phyloP scores from a whole-genome alignment of 2,329 filamentous ascomycete species.

The Microascus cirrosus region DNA sequence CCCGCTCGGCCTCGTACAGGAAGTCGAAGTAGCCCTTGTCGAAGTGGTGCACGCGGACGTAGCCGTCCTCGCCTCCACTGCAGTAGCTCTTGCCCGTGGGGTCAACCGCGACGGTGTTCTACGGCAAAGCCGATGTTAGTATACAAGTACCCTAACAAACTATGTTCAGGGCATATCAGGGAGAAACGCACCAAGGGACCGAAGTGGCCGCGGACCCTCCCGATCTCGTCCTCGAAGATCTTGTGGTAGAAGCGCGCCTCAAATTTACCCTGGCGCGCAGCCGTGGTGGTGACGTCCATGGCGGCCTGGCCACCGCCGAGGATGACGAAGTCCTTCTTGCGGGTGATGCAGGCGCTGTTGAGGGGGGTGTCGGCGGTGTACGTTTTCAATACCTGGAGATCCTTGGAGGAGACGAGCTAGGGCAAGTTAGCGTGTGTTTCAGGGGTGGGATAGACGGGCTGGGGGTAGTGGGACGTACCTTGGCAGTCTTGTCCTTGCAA shows the following conservation, averaged over 20 bases:
- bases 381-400: slow-evolving; percentile 87
- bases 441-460: background rate
- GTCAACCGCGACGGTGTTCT: slow-evolving; percentile 89
- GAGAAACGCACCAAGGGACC: slow-evolving; percentile 56
- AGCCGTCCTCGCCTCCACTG: slow-evolving; percentile 94
- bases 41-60: slow-evolving; percentile 96
- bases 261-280: slow-evolving; percentile 93
- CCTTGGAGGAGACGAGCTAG: slow-evolving; percentile 70
- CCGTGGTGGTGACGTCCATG: slow-evolving; percentile 96
- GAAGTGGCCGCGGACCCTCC: slow-evolving; percentile 93
- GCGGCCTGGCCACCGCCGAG: slow-evolving; percentile 96
- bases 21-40: slow-evolving; percentile 99
- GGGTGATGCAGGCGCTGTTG: slow-evolving; percentile 88
- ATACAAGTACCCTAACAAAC: background rate
- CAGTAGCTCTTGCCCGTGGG: slow-evolving; percentile 88
- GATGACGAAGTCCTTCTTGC: slow-evolving; percentile 96
- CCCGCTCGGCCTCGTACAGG: slow-evolving; percentile 95
- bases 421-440: background rate
- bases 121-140: slow-evolving; percentile 3
- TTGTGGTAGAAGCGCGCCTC: slow-evolving; percentile 99
- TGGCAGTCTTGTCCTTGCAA: slow-evolving; percentile 94
- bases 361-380: slow-evolving; percentile 88
- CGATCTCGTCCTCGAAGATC: slow-evolving; percentile 98
- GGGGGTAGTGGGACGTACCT: slow-evolving; percentile 38
- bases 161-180: no score